phyloP scores from a whole-genome alignment of 352 stramenopile genomes.

The Globisporangium takayamanum region DNA sequence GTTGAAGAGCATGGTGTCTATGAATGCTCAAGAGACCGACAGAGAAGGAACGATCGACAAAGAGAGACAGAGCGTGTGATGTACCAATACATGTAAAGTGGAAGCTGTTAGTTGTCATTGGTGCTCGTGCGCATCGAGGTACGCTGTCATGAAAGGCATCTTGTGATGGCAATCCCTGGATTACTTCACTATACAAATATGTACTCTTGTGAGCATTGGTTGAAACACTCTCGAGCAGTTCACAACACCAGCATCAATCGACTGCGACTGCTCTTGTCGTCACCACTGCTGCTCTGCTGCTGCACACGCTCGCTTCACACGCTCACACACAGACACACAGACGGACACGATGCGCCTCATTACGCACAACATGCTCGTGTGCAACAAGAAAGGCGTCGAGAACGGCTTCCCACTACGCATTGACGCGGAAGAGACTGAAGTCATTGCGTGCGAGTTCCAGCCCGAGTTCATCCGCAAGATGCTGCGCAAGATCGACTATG shows the following conservation, averaged over 20 bases:
- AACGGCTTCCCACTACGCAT: constrained; percentile 91
- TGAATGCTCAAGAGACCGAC: neutral
- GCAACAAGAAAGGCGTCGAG: constrained; percentile 91
- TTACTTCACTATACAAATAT: no score
- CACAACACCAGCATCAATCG: neutral
- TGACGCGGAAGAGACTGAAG: constrained; percentile 74
- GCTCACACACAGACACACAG: neutral
- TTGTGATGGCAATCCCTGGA: no score
- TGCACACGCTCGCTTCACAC: neutral
- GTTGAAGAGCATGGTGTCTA: neutral
- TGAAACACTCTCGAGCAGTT: no score
- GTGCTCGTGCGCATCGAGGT: neutral
- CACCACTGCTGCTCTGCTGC: neutral
- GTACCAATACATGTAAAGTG: neutral
- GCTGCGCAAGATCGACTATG: constrained; percentile 86
- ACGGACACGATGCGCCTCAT: constrained; percentile 78
- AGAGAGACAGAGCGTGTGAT: neutral
- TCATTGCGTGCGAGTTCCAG: constrained; percentile 79
- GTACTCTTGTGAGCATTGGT: no score
- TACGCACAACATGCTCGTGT: constrained; percentile 93
- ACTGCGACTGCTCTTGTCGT: neutral
- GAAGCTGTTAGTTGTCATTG: neutral
- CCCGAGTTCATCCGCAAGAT: constrained; percentile 87
- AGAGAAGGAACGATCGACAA: neutral
- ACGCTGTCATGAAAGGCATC: neutral